A percentile compares a stretch with the other conserved stretches of the same genome.
Conservation (phyloP, 108 stramenopile genomes). For the Nitzschia inconspicua region DNA sequence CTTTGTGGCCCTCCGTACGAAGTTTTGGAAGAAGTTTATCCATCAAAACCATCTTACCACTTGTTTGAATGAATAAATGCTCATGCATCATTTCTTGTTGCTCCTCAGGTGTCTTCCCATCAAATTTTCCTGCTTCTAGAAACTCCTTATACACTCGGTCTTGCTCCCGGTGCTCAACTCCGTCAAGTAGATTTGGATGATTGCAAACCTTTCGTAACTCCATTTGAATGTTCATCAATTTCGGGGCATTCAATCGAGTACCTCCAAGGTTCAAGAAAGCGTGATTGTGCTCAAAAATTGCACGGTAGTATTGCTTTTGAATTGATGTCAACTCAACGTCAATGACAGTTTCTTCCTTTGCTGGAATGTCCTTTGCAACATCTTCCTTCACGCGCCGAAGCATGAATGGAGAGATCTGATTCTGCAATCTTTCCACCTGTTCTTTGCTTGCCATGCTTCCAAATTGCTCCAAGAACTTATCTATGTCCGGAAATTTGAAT, state of each 20-base stretch:
- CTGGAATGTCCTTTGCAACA: slow-evolving; percentile 98
- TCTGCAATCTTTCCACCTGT: slow-evolving; percentile 90
- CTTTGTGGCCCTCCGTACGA: slow-evolving; percentile 94
- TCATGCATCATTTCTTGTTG: slow-evolving; percentile 75
- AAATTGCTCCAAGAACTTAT: slow-evolving; percentile 85
- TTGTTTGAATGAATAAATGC: slow-evolving; percentile 80
- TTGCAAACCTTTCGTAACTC: slow-evolving; percentile 98
- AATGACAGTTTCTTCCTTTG: slow-evolving; percentile 98
- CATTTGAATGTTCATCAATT: slow-evolving; percentile 99
- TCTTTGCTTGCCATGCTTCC: slow-evolving; percentile 91
- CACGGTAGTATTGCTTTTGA: slow-evolving; percentile 99
- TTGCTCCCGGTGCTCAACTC: slow-evolving; percentile 91
- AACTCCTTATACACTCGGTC: slow-evolving; percentile 80
- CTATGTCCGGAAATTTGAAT: slow-evolving; percentile 84
- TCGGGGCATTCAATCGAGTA: slow-evolving; percentile 63
- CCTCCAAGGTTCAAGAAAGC: slow-evolving; percentile 90
- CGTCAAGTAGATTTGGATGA: slow-evolving; percentile 96
- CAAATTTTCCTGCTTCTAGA: slow-evolving; percentile 54
- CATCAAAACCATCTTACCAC: slow-evolving; percentile 98
- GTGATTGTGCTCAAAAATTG: slow-evolving; percentile 97
- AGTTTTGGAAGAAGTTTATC: slow-evolving; percentile 99
- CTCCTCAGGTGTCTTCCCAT: slow-evolving; percentile 72
- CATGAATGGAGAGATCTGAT: slow-evolving; percentile 95
- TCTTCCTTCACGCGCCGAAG: slow-evolving; percentile 96
- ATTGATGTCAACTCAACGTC: slow-evolving; percentile 98